These are phyloP conservation scores for Calonectria henricotiae DNA, from an alignment of 2,329 filamentous ascomycete species.

Conservation along the genomic window DNA sequence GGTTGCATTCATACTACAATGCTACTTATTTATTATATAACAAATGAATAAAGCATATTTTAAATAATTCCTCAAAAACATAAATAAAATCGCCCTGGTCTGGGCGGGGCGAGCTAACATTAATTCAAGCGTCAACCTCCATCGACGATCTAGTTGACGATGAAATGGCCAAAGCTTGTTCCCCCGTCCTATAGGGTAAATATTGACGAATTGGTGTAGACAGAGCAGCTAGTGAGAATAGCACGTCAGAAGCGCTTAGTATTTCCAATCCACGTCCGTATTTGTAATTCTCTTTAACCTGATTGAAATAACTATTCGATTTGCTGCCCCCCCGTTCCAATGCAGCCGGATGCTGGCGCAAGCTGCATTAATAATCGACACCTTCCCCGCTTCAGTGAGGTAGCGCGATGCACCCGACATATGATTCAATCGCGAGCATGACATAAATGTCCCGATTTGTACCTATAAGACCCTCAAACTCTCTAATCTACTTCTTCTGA, in stretches of 20 bases:
- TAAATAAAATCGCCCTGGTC: too few species aligned
- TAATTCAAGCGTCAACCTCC: too few species aligned
- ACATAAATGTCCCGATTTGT: conserved; percentile 1
- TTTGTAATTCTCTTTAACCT: conserved; percentile 23
- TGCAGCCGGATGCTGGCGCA: conserved; percentile 6
- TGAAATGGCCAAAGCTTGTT: not conserved
- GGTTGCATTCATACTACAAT: too few species aligned
- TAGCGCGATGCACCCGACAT: conserved; percentile 23
- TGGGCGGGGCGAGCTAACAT: too few species aligned
- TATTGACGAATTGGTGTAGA: not conserved
- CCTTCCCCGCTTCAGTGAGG: conserved; percentile 29
- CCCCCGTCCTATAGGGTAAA: not conserved
- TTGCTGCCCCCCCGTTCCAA: not conserved
- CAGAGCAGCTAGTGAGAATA: not conserved
- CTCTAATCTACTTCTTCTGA: not conserved
- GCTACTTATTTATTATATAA: too few species aligned
- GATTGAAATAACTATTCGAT: not conserved
- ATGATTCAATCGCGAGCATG: conserved; percentile 29
- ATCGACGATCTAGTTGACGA: not conserved
- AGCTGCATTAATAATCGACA: conserved; percentile 22
- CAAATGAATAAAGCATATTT: too few species aligned
- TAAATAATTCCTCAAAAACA: too few species aligned
- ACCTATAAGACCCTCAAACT: conserved; percentile 7
- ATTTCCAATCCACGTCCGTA: not conserved
- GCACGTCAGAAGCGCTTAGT: conserved; percentile 15